phyloP scores from a whole-genome alignment of 176 grass and related monocot genomes.

The Eleusine coracana region DNA sequence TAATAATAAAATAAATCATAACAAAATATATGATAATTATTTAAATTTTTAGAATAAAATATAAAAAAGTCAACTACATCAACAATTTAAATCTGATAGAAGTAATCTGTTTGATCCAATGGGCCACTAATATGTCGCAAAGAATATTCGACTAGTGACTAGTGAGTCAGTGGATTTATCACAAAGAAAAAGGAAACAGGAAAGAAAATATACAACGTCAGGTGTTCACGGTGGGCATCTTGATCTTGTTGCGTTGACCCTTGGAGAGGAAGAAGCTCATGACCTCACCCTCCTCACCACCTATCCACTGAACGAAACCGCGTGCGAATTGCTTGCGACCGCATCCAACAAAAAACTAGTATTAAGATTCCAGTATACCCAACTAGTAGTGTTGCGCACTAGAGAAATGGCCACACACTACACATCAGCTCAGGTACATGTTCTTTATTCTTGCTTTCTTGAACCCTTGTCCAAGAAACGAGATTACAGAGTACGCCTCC shows the following conservation, averaged over 20 bases:
- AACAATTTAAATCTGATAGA: no score
- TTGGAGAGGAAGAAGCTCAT: constrained; percentile 39
- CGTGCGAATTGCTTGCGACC: neutral
- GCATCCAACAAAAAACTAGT: neutral
- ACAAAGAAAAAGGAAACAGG: neutral
- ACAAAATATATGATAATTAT: no score
- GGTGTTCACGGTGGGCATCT: neutral
- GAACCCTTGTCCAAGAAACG: constrained; percentile 50
- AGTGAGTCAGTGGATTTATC: neutral
- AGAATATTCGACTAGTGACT: neutral
- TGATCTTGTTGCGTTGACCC: constrained; percentile 12
- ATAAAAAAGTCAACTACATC: no score
- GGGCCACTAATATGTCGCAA: no score
- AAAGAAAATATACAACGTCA: neutral
- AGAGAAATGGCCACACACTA: neutral
- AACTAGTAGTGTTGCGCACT: neutral
- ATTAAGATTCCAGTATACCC: neutral
- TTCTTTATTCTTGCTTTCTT: constrained; percentile 30
- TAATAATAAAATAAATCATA: no score
- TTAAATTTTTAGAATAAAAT: no score
- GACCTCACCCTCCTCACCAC: neutral
- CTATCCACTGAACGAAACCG: neutral
- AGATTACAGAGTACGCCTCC: neutral
- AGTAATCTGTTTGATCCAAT: neutral
- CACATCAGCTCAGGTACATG: neutral